Evolutionary conservation across 768 basidiomycete genomes (phyloP).

Genomic region (Naganishia friedmannii): DNA sequence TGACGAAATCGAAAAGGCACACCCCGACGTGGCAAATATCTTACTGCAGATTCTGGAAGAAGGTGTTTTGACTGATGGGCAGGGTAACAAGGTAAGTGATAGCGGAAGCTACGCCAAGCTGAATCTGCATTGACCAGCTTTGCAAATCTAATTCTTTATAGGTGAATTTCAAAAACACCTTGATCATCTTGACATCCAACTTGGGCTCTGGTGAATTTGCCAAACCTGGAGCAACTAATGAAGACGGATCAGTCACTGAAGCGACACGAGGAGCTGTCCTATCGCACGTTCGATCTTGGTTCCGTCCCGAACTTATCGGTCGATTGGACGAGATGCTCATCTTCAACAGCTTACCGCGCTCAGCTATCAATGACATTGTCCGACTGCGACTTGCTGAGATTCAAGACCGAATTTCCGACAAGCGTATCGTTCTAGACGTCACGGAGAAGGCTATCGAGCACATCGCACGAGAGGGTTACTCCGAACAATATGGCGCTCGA

Average conservation of each 20-base stretch:
- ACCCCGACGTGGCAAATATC: constrained; percentile 85
- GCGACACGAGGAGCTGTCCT: constrained; percentile 68
- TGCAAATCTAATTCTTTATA: constrained; percentile 61
- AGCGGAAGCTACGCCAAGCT: no score
- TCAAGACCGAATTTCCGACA: constrained; percentile 61
- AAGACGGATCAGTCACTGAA: constrained; percentile 64
- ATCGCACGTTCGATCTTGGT: constrained; percentile 70
- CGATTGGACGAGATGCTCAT: constrained; percentile 66
- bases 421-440: constrained; percentile 70
- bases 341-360: constrained; percentile 80
- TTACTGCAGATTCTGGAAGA: constrained; percentile 88
- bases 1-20: constrained; percentile 85
- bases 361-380: constrained; percentile 75
- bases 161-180: constrained; percentile 93
- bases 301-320: constrained; percentile 86
- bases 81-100: constrained; percentile 56
- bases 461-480: constrained; percentile 76
- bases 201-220: constrained; percentile 59
- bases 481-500: constrained; percentile 78
- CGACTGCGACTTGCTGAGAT: constrained; percentile 72
- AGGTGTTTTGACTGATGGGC: constrained; percentile 82
- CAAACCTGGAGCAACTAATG: constrained; percentile 62
- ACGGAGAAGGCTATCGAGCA: constrained; percentile 63
- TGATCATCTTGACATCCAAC: constrained; percentile 85
- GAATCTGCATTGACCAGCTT: not conserved